A percentile compares a stretch with the other conserved stretches of the same genome.
phyloP scores from a whole-genome alignment of 768 basidiomycete species.

The Phanerochaete sordida region DNA sequence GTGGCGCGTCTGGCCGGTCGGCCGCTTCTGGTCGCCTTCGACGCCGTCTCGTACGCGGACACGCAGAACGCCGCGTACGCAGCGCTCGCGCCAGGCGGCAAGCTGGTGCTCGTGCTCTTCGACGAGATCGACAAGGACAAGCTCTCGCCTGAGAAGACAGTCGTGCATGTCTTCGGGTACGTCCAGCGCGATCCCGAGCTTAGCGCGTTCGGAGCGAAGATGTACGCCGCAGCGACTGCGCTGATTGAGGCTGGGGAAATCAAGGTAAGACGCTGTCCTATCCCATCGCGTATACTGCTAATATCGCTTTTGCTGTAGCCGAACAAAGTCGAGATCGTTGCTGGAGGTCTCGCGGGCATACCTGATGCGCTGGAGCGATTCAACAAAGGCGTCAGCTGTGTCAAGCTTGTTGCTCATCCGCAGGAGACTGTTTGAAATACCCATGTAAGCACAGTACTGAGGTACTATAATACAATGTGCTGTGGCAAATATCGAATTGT shows the following conservation, averaged over 20 bases:
- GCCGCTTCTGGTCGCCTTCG: constrained; percentile 22
- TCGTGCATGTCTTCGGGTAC: constrained; percentile 14
- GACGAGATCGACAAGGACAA: constrained; percentile 10
- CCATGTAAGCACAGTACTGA: too few species aligned
- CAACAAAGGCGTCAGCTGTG: constrained; percentile 36
- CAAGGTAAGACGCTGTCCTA: constrained; percentile 12
- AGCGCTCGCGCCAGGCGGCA: constrained; percentile 22
- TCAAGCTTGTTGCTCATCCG: constrained; percentile 41
- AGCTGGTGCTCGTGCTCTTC: constrained; percentile 6
- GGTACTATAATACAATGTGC: too few species aligned
- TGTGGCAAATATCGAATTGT: too few species aligned
- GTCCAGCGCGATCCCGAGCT: constrained; percentile 12
- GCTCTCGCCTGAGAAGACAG: constrained; percentile 12
- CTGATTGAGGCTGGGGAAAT: constrained; percentile 20
- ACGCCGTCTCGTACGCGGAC: constrained; percentile 16
- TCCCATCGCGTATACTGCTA: background rate
- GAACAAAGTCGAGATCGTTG: constrained; percentile 39
- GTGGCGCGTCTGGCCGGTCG: constrained; percentile 12
- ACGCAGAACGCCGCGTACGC: constrained; percentile 21
- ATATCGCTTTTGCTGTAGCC: constrained; percentile 31
- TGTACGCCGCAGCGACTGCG: constrained; percentile 18
- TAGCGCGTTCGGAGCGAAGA: constrained; percentile 11
- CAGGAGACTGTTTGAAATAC: too few species aligned
- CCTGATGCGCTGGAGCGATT: constrained; percentile 33
- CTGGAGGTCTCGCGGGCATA: constrained; percentile 37